Evolutionary conservation across 208 protist species (phyloP).

Genomic region (Wallacemonas sp.): DNA sequence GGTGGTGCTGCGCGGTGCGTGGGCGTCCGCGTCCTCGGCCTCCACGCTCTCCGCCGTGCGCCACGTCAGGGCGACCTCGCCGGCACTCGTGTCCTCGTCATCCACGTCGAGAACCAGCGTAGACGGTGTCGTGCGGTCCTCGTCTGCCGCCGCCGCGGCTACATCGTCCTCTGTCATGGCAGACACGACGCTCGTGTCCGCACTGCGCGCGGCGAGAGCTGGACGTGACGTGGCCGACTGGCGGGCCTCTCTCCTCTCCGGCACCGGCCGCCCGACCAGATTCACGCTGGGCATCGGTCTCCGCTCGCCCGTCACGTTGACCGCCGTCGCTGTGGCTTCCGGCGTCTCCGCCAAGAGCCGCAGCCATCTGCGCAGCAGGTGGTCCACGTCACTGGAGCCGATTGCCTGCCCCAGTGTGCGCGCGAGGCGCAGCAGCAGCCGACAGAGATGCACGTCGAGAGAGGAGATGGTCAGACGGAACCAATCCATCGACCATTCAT

Average conservation of each 20-base stretch:
- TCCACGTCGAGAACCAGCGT: conserved; percentile 7
- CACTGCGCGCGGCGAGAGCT: neutral
- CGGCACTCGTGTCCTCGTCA: neutral
- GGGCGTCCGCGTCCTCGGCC: neutral
- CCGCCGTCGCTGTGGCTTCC: neutral
- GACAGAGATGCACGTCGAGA: conserved; percentile 64
- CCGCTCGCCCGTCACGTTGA: conserved; percentile 32
- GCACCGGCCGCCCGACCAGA: no score
- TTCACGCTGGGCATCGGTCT: neutral
- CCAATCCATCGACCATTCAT: conserved; percentile 54
- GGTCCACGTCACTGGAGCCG: conserved; percentile 62
- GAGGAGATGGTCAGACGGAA: conserved; percentile 53
- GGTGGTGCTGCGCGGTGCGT: neutral
- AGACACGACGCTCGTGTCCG: conserved; percentile 2
- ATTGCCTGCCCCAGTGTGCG: conserved; percentile 45
- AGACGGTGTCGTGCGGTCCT: conserved; percentile 3
- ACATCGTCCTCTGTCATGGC: neutral
- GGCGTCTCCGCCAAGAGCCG: conserved; percentile 32
- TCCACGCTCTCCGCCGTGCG: neutral
- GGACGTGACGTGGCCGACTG: neutral
- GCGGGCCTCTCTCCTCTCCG: no score
- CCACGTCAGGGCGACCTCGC: no score
- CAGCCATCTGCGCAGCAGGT: conserved; percentile 69
- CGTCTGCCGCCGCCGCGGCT: neutral
- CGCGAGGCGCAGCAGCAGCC: conserved; percentile 49